These are phyloP conservation scores for Colletotrichum sp. DNA, from an alignment of 2,329 filamentous ascomycete species.

Conservation along the genomic window DNA sequence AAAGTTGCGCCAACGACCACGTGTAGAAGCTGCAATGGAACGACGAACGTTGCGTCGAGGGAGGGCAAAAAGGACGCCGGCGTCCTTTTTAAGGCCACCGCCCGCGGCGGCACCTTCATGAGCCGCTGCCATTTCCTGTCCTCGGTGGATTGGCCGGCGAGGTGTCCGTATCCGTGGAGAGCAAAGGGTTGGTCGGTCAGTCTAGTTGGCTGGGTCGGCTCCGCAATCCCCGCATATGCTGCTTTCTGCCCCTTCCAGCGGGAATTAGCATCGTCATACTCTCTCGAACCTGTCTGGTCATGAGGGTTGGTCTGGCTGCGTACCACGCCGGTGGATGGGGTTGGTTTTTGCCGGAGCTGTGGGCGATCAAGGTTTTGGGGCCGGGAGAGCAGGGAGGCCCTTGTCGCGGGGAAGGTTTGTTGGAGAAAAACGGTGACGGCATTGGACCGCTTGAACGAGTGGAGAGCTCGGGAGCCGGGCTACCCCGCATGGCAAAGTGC, in stretches of 20 bases:
- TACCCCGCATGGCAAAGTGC: constrained; percentile 9
- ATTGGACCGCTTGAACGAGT: constrained; percentile 20
- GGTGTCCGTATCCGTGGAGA: not conserved
- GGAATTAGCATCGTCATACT: constrained; percentile 3
- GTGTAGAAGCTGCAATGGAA: not conserved
- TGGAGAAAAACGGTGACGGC: not conserved
- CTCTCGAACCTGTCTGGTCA: not conserved
- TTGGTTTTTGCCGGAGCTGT: constrained; percentile 1
- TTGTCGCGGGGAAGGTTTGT: not conserved
- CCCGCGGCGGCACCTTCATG: not conserved
- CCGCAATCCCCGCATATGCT: constrained; percentile 13
- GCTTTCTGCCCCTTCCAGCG: not conserved
- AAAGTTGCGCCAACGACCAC: not conserved
- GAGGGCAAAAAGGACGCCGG: not conserved
- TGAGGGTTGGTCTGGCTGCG: not conserved
- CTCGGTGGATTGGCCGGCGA: not conserved
- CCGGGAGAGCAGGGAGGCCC: not conserved
- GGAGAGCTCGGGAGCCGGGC: not conserved
- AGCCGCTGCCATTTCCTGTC: not conserved
- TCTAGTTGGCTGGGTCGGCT: constrained; percentile 5
- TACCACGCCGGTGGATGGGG: not conserved
- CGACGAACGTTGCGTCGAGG: not conserved
- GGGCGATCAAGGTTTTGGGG: constrained; percentile 1
- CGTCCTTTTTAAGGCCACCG: not conserved
- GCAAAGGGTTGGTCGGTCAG: not conserved